Evolutionary conservation across 2,329 filamentous ascomycete genomes (phyloP).

Genomic region (Sordariomycetes sp.): DNA sequence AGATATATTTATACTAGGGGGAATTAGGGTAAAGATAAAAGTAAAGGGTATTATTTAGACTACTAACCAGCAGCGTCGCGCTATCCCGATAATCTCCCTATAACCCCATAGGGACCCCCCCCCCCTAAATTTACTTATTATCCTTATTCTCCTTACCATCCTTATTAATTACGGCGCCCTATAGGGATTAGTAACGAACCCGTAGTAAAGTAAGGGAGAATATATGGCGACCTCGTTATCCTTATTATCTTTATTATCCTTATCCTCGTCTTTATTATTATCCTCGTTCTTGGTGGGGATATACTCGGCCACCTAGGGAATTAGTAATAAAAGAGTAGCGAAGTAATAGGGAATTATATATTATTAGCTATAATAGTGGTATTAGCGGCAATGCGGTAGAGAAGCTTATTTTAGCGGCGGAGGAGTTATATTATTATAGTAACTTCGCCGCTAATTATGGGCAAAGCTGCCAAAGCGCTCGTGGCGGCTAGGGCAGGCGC

Average conservation of each 20-base stretch:
- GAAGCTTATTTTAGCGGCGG: background rate
- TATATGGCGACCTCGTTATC: background rate
- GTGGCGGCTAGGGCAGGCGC: too few relatives aligned
- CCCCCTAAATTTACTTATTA: too few relatives aligned
- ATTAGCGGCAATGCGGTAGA: background rate
- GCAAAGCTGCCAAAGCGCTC: too few relatives aligned
- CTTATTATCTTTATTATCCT: constrained; percentile 1
- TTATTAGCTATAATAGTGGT: background rate
- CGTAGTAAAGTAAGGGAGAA: constrained; percentile 1
- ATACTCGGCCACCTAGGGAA: background rate
- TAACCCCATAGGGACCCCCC: too few relatives aligned
- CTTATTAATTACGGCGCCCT: too few relatives aligned
- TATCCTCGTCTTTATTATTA: constrained; percentile 1
- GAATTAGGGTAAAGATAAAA: background rate
- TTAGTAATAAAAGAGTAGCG: background rate
- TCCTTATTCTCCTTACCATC: too few relatives aligned
- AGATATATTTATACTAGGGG: constrained; percentile 3
- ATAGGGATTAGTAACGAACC: too few relatives aligned
- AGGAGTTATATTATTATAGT: background rate
- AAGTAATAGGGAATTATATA: background rate
- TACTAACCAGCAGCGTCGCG: too few relatives aligned
- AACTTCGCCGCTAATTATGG: too few relatives aligned
- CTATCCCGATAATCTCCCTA: too few relatives aligned
- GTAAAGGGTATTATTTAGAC: background rate
- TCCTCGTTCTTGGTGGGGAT: background rate